A percentile compares a stretch with the other conserved stretches of the same genome.
Conservation (phyloP, 345 rosid genomes). For the Noccaea bulbosa region DNA sequence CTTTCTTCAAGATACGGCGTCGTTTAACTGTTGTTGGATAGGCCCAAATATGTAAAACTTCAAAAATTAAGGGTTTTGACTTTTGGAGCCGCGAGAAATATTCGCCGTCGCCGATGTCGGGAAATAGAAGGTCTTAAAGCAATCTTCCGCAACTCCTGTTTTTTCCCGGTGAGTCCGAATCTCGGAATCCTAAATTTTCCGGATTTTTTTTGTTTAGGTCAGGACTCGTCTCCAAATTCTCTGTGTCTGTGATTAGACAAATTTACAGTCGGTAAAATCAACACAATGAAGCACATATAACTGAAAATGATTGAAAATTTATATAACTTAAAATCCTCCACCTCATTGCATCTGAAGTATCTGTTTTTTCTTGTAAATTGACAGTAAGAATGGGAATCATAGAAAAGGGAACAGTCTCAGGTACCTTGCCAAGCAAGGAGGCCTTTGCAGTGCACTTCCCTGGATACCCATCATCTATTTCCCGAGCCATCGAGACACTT, state of each 20-base stretch:
- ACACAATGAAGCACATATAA: conserved; percentile 17
- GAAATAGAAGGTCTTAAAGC: conserved; percentile 13
- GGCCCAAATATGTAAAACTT: conserved; percentile 21
- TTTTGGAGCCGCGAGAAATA: conserved; percentile 34
- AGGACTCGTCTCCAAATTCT: background rate
- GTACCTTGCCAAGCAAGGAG: conserved; percentile 64
- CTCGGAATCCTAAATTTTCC: background rate
- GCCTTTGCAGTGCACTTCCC: conserved; percentile 79
- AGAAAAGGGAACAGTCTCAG: conserved; percentile 65
- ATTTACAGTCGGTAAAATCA: background rate
- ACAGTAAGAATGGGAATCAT: conserved; percentile 63
- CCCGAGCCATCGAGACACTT: conserved; percentile 77
- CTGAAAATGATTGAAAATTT: background rate
- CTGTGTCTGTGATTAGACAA: too few relatives aligned
- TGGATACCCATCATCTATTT: conserved; percentile 77
- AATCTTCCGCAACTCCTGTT: background rate
- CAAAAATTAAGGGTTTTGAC: conserved; percentile 1
- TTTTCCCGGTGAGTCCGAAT: conserved; percentile 25
- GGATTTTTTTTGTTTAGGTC: background rate
- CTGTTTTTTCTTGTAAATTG: conserved; percentile 11
- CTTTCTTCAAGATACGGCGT: background rate
- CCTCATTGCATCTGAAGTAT: background rate
- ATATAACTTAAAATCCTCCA: background rate
- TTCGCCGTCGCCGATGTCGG: conserved; percentile 42
- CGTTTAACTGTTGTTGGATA: background rate